A percentile compares a stretch with the other conserved stretches of the same genome.
Evolutionary conservation across 148 eudicot species (phyloP).

Genomic region (Selenicereus undatus): DNA sequence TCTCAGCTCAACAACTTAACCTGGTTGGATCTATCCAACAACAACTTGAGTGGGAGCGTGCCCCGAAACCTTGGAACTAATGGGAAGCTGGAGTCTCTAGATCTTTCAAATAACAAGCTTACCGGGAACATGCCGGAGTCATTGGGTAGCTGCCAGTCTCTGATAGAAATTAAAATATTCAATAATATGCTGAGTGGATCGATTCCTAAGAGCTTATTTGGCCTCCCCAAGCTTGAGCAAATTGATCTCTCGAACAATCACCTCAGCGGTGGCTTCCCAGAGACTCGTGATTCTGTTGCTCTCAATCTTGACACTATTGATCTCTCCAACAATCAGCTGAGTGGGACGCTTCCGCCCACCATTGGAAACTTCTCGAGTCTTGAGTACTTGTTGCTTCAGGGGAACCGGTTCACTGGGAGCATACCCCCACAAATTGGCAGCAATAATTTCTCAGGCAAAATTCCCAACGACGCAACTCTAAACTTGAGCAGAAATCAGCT

Average conservation of each 20-base stretch:
- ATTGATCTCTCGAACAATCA: no score
- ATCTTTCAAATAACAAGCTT: no score
- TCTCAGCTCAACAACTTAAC: conserved; percentile 38
- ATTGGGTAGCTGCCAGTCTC: conserved; percentile 57
- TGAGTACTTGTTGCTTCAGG: conserved; percentile 57
- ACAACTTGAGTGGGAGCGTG: no score
- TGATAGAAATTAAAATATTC: conserved; percentile 67
- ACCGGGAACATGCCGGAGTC: conserved; percentile 71
- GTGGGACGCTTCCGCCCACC: no score
- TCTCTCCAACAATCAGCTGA: no score
- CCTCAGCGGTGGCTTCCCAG: no score
- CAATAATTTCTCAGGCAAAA: conserved; percentile 54
- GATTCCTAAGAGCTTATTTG: conserved; percentile 67
- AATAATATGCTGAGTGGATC: conserved; percentile 87
- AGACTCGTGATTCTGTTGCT: no score
- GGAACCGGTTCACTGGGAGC: conserved; percentile 27
- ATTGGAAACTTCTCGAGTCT: conserved; percentile 53
- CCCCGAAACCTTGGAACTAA: no score
- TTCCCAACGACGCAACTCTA: conserved; percentile 59
- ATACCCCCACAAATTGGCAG: conserved; percentile 73
- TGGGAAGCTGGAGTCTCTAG: no score
- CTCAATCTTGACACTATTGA: no score
- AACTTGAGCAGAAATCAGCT: conserved; percentile 78
- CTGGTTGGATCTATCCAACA: no score
- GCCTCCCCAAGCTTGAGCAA: no score